These are phyloP conservation scores for Trametes pubescens DNA, from an alignment of 1,284 basidiomycete genomes.

Conservation along the genomic window DNA sequence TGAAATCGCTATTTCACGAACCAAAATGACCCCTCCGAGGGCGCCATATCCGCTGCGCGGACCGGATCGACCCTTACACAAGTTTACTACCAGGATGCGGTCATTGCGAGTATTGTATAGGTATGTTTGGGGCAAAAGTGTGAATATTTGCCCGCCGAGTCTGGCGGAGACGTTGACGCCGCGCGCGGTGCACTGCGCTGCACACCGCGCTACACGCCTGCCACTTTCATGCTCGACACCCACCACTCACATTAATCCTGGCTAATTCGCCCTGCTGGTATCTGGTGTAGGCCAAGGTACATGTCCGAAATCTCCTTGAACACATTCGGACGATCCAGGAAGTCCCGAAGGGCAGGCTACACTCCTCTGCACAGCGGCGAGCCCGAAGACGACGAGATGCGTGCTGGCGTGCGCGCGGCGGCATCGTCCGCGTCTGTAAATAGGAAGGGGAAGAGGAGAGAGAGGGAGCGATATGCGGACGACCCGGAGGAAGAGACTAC, in stretches of 20 bases:
- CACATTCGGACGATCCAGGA: conserved; percentile 59
- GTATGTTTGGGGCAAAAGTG: background rate
- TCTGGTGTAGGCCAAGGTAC: conserved; percentile 24
- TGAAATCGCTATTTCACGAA: too few species aligned
- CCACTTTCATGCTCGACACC: conserved; percentile 16
- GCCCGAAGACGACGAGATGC: conserved; percentile 41
- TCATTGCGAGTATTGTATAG: too few species aligned
- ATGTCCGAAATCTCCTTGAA: conserved; percentile 80
- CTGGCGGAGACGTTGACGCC: too few species aligned
- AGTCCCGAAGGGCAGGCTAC: conserved; percentile 54
- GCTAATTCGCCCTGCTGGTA: conserved; percentile 15
- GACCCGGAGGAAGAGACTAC: conserved; percentile 67
- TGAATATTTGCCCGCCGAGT: background rate
- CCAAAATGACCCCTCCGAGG: too few species aligned
- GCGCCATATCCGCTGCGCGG: too few species aligned
- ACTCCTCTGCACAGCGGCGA: conserved; percentile 48
- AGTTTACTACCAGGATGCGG: too few species aligned
- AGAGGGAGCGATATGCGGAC: conserved; percentile 62
- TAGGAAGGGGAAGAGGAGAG: conserved; percentile 53
- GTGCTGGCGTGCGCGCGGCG: conserved; percentile 46
- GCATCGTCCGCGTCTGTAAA: conserved; percentile 45
- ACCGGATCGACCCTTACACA: too few species aligned
- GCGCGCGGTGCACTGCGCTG: conserved; percentile 1
- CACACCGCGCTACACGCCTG: background rate
- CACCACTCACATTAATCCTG: conserved; percentile 14